Percentiles rank a stretch among this genome's conserved stretches.
Conservation (phyloP, 208 protist species). For the Wallacemonas sp. region DNA sequence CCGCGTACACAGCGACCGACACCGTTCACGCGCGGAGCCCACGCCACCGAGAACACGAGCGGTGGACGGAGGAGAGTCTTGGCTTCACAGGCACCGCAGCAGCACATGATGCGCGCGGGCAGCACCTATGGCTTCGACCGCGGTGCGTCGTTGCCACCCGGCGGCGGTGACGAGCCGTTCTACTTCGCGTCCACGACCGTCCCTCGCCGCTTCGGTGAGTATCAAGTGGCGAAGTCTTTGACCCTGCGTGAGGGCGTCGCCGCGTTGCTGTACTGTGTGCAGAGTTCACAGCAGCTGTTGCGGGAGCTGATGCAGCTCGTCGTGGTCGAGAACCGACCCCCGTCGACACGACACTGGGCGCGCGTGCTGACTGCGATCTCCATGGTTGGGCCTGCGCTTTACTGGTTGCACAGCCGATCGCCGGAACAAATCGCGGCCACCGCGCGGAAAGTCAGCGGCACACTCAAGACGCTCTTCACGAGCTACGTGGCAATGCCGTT, state of each 20-base stretch:
- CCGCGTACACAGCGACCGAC: not conserved
- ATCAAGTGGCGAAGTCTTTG: not conserved
- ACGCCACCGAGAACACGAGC: not conserved
- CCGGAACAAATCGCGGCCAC: constrained; percentile 27
- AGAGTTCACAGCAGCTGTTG: constrained; percentile 18
- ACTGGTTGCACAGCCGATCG: constrained; percentile 44
- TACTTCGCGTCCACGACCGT: constrained; percentile 6
- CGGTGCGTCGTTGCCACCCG: too few relatives aligned
- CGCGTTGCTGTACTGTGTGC: constrained; percentile 27
- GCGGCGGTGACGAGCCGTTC: not conserved
- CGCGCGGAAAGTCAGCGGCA: constrained; percentile 2
- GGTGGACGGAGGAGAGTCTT: not conserved
- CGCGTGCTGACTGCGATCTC: constrained; percentile 28
- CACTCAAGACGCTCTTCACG: constrained; percentile 21
- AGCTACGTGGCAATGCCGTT: constrained; percentile 54
- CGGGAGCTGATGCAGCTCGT: constrained; percentile 24
- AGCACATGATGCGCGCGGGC: too few relatives aligned
- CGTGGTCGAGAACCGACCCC: constrained; percentile 30
- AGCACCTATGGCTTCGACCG: not conserved
- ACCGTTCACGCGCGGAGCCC: not conserved
- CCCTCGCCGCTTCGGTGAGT: constrained; percentile 9
- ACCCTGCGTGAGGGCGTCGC: constrained; percentile 34
- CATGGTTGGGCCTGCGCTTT: constrained; percentile 23
- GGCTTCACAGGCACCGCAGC: not conserved
- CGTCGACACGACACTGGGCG: constrained; percentile 38